phyloP scores from a whole-genome alignment of 75 land plant genomes.

The Sequoia sempervirens region DNA sequence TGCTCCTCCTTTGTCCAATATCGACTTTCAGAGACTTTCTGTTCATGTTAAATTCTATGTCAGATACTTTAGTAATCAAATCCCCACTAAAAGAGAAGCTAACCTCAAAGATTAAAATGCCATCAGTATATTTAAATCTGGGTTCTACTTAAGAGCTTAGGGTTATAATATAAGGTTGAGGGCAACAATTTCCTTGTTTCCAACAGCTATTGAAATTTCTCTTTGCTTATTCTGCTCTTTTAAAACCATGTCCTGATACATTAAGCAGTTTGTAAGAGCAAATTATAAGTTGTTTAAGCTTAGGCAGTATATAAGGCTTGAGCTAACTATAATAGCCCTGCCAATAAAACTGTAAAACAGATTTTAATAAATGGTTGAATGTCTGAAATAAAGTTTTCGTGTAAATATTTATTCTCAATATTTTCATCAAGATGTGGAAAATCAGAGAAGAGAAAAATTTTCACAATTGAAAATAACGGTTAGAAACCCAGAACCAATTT shows the following conservation, averaged over 20 bases:
- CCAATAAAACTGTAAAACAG: too few relatives aligned
- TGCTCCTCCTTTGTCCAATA: conserved; percentile 55
- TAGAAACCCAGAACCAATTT: too few relatives aligned
- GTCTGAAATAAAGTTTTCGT: too few relatives aligned
- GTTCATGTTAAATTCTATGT: neutral
- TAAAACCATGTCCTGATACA: conserved; percentile 1
- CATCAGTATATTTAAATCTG: neutral
- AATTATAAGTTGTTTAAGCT: too few relatives aligned
- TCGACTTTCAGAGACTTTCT: conserved; percentile 35
- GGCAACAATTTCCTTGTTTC: conserved; percentile 3
- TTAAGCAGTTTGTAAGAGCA: neutral
- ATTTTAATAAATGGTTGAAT: too few relatives aligned
- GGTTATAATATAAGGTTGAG: neutral
- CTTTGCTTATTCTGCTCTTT: conserved; percentile 10
- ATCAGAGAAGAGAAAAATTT: too few relatives aligned
- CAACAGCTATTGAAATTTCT: conserved; percentile 2
- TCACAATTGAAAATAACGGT: too few relatives aligned
- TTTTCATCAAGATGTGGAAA: too few relatives aligned
- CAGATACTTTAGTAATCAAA: neutral
- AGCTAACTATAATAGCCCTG: too few relatives aligned
- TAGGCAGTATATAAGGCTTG: neutral
- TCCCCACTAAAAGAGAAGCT: neutral
- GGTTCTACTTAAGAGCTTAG: neutral
- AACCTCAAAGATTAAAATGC: neutral
- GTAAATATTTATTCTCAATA: too few relatives aligned